Evolutionary conservation across 2,329 filamentous ascomycete genomes (phyloP).

Genomic region (Colletotrichum tamarilloi): DNA sequence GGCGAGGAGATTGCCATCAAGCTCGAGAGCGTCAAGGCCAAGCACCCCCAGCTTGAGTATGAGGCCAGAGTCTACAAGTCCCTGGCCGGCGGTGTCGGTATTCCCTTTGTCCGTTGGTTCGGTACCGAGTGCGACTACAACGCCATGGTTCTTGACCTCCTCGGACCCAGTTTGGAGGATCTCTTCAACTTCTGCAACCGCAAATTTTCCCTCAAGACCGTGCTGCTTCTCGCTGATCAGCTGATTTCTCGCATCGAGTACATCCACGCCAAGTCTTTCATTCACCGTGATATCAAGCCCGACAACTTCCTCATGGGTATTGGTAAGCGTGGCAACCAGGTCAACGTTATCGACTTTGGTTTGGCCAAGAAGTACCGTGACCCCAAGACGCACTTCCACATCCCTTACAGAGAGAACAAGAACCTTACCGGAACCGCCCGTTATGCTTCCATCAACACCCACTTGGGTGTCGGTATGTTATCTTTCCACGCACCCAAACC

Average conservation of each 20-base stretch:
- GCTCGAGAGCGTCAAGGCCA: slow-evolving; percentile 98
- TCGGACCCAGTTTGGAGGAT: slow-evolving; percentile 95
- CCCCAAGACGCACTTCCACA: slow-evolving; percentile 99
- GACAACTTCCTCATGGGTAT: slow-evolving; percentile 99
- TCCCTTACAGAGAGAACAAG: slow-evolving; percentile 99
- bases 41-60: slow-evolving; percentile 98
- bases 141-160: slow-evolving; percentile 97
- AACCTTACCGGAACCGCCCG: slow-evolving; percentile 98
- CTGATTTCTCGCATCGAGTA: slow-evolving; percentile 99
- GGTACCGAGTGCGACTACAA: slow-evolving; percentile 99
- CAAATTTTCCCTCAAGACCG: slow-evolving; percentile 99
- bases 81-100: slow-evolving; percentile 95
- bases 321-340: slow-evolving; percentile 98
- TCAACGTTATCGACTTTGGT: slow-evolving; percentile 99
- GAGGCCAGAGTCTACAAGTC: slow-evolving; percentile 93
- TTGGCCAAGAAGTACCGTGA: slow-evolving; percentile 99
- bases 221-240: slow-evolving; percentile 95
- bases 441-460: slow-evolving; percentile 99
- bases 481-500: background rate
- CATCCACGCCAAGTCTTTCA: slow-evolving; percentile 99
- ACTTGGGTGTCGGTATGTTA: slow-evolving; percentile 86
- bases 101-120: slow-evolving; percentile 99
- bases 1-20: slow-evolving; percentile 99
- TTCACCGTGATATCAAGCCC: slow-evolving; percentile 99
- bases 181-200: slow-evolving; percentile 99